Conservation (phyloP, 306 rosid genomes). For the Fragaria vesca region DNA sequence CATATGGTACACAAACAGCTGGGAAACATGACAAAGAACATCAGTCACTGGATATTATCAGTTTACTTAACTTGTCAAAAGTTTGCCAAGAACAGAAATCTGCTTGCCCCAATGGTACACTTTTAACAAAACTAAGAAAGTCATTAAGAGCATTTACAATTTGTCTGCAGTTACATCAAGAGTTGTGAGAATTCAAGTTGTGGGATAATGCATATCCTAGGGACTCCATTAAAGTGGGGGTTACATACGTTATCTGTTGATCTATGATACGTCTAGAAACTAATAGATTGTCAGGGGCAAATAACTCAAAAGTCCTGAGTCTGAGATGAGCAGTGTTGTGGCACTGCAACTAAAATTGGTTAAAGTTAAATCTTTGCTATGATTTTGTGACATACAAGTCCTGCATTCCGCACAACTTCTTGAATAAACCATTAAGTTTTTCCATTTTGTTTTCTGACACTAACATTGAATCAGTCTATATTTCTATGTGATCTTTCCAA, state of each 20-base stretch:
- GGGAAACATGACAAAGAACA: constrained; percentile 48
- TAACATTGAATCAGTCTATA: neutral
- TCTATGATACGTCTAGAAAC: neutral
- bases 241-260: neutral
- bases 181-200: constrained; percentile 8
- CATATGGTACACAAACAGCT: constrained; percentile 31
- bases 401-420: neutral
- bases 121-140: constrained; percentile 4
- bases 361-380: neutral
- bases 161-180: constrained; percentile 10
- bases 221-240: neutral
- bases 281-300: neutral
- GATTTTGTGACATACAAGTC: neutral
- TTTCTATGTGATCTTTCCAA: constrained; percentile 18
- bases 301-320: neutral
- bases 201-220: neutral
- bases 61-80: constrained; percentile 63
- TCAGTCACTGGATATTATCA: constrained; percentile 78
- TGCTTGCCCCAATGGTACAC: constrained; percentile 43
- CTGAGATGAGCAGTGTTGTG: neutral
- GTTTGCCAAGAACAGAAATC: constrained; percentile 41
- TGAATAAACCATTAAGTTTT: neutral
- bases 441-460: constrained; percentile 21
- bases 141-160: neutral
- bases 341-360: neutral